These are phyloP conservation scores for Phytophthora rubi DNA, from an alignment of 352 stramenopile genomes.

Conservation along the genomic window DNA sequence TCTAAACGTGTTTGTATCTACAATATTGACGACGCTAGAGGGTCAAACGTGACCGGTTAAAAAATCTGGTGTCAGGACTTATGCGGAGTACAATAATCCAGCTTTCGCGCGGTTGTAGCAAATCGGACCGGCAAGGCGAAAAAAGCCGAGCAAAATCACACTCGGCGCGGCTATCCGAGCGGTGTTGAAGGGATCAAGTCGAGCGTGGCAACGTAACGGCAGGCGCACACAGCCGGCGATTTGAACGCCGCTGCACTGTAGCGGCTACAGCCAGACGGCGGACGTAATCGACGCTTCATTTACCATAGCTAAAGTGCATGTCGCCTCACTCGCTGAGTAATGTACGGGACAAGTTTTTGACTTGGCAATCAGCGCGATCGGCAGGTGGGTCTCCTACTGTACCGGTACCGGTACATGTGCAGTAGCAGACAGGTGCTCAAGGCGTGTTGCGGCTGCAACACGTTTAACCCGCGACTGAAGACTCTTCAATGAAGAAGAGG, in stretches of 20 bases:
- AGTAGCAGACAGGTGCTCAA: background rate
- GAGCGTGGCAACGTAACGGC: constrained; percentile 28
- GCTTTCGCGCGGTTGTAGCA: constrained; percentile 31
- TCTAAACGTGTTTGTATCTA: background rate
- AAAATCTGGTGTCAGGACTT: too few species aligned
- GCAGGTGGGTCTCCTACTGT: constrained; percentile 18
- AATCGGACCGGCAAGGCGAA: constrained; percentile 28
- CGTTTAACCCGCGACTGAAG: too few species aligned
- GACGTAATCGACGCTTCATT: constrained; percentile 20
- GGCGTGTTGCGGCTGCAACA: too few species aligned
- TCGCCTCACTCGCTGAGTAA: constrained; percentile 8
- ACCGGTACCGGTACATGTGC: too few species aligned
- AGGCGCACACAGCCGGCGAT: constrained; percentile 36
- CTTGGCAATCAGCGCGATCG: constrained; percentile 17
- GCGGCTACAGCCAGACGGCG: constrained; percentile 18
- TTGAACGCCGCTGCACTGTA: constrained; percentile 17
- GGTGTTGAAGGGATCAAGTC: constrained; percentile 31
- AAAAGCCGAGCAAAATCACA: constrained; percentile 16
- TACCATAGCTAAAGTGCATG: background rate
- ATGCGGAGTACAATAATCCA: constrained; percentile 3
- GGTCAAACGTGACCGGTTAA: too few species aligned
- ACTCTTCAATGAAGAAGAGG: too few species aligned
- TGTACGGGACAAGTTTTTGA: constrained; percentile 26
- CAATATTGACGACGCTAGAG: too few species aligned
- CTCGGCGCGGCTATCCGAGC: constrained; percentile 21